Evolutionary conservation across 257 asterid species (phyloP), one percentile per base, ranked within the genome.

Genomic region (Plantago elongata): DNA sequence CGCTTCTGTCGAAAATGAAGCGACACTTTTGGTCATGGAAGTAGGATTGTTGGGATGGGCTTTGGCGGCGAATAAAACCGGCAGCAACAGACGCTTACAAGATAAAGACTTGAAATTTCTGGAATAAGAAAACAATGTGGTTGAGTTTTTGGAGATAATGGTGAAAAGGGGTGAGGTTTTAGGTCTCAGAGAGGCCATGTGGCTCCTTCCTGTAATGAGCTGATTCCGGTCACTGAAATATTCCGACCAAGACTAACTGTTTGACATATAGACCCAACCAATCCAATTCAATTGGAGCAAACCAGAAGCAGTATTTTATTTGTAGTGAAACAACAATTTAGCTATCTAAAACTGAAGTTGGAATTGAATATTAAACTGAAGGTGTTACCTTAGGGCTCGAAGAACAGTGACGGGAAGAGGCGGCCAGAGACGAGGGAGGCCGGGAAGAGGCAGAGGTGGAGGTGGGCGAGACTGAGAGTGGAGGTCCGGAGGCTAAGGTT

Each of bases 1-100:
- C 40, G 84, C 74, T 49, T 65, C 81, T 2, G 82, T 71, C 69
- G 83, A 78, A 16, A 75, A 71, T 56, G 51, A 72, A 63, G 72
- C 13, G 8, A 70, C 59, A 55, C 62, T 79, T 54, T 72, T 74
- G 40, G 70, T 60, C 80, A 77, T 73, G 63, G 77, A 60, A 68
- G 62, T 50, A 13, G 71, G 65, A 43, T 34, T 57, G 34, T 62
- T 60, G 46, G 51, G 57, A 46, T 34, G 74, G 58, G 59, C 47
- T 61, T 62, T 52, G 71, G 60, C 69, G 60, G 69, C 66, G 29
- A 9, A 59, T 27, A 54, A 13, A 51, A 57, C 40, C 10, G 70
- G 57, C 48, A 16, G 11, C 17, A 59, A 62, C 49, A 34, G 51
- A 60, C 38, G 58, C 27, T 61, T 61, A 49, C 15, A 62, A 13